Percentiles rank a stretch among this genome's conserved stretches.
Evolutionary conservation across 768 basidiomycete species (phyloP).

Genomic region (Mycena indigotica): DNA sequence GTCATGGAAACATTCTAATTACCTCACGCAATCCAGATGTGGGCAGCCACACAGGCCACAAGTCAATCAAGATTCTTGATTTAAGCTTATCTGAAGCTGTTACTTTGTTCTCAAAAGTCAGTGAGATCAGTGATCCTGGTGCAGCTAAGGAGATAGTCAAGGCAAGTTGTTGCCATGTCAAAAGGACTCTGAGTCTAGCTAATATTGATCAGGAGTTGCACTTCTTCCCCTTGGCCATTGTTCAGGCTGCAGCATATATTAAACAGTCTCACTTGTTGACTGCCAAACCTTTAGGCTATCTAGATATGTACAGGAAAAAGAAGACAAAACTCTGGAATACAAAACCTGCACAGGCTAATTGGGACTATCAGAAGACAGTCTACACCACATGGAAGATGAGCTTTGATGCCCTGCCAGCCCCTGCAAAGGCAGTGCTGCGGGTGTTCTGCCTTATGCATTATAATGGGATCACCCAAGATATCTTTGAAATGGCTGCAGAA

Average conservation of each 20-base stretch:
- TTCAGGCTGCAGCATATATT: not conserved
- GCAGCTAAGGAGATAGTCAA: not conserved
- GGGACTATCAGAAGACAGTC: not conserved
- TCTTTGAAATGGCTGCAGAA: too few relatives aligned
- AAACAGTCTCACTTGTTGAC: not conserved
- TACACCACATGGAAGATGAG: not conserved
- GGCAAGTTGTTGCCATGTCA: not conserved
- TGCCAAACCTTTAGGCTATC: not conserved
- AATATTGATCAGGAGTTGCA: not conserved
- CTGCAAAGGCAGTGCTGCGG: not conserved
- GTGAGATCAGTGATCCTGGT: not conserved
- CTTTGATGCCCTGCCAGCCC: not conserved
- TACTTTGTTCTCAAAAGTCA: not conserved
- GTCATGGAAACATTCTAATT: not conserved
- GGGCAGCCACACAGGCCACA: not conserved
- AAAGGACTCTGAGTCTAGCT: not conserved
- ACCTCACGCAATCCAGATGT: not conserved
- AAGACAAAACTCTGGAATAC: not conserved
- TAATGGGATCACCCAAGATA: not conserved
- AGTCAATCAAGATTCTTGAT: not conserved
- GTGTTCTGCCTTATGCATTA: not conserved
- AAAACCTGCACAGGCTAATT: not conserved
- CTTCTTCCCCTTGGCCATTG: not conserved
- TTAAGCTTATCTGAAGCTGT: not conserved
- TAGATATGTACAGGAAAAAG: not conserved